Evolutionary conservation across 768 basidiomycete species (phyloP).

Genomic region (Gloeopeniophorella convolvens): DNA sequence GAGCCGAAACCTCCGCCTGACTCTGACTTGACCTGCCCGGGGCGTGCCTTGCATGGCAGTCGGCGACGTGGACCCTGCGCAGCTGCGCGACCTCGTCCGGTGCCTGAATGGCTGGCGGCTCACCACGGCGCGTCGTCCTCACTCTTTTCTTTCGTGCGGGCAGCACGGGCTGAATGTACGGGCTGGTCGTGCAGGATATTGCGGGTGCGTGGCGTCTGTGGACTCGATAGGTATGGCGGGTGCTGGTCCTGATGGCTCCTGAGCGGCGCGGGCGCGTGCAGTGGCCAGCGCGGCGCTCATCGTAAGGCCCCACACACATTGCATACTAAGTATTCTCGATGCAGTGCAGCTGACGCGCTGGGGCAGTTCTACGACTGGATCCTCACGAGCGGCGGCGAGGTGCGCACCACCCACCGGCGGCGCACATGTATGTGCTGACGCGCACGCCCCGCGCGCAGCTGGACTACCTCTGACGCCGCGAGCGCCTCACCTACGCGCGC

Average conservation of each 20-base stretch:
- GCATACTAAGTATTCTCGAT: neutral
- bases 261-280: too few relatives aligned
- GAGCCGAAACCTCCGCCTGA: too few relatives aligned
- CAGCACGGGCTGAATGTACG: neutral
- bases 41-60: too few relatives aligned
- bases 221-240: too few relatives aligned
- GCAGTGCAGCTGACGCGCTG: neutral
- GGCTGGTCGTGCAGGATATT: neutral
- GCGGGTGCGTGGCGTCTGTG: neutral
- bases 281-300: slow-evolving; percentile 5
- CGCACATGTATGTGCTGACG: too few relatives aligned
- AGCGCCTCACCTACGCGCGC: neutral
- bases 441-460: too few relatives aligned
- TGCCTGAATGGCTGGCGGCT: neutral
- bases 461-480: slow-evolving; percentile 4
- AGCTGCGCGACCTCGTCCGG: neutral
- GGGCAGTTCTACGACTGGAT: slow-evolving; percentile 14
- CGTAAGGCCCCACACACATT: slow-evolving; percentile 1
- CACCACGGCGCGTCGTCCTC: neutral
- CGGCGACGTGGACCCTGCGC: neutral
- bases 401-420: neutral
- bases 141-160: neutral
- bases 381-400: slow-evolving; percentile 7
- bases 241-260: neutral
- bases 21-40: too few relatives aligned